Evolutionary conservation across 495 filamentous ascomycete species (phyloP).

Genomic region (Penicillium paxilli): DNA sequence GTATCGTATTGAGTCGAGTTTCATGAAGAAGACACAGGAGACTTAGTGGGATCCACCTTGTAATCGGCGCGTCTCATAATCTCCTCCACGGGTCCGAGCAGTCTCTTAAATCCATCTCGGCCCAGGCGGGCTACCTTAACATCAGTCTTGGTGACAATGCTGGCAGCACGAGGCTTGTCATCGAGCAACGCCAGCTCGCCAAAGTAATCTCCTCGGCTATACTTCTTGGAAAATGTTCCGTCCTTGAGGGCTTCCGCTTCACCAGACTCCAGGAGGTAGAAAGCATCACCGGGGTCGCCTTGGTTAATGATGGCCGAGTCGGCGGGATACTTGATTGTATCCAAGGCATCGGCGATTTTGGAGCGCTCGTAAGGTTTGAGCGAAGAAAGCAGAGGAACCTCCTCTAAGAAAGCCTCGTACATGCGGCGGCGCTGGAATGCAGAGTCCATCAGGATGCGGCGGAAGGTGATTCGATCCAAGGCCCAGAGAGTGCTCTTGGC

Average conservation of each 20-base stretch:
- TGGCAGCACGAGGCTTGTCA: slow-evolving; percentile 91
- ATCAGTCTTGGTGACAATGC: slow-evolving; percentile 70
- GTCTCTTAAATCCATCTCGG: slow-evolving; percentile 90
- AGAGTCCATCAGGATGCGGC: slow-evolving; percentile 96
- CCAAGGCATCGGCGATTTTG: slow-evolving; percentile 95
- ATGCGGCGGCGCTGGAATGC: slow-evolving; percentile 93
- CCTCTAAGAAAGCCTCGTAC: slow-evolving; percentile 97
- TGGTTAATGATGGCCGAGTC: slow-evolving; percentile 83
- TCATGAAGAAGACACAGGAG: slow-evolving; percentile 25
- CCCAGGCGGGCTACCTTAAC: slow-evolving; percentile 94
- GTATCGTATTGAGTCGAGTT: slow-evolving; percentile 24
- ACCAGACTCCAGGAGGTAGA: slow-evolving; percentile 88
- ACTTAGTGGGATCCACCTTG: slow-evolving; percentile 31
- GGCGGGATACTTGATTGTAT: slow-evolving; percentile 82
- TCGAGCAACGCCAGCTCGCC: slow-evolving; percentile 92
- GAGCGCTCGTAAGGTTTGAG: slow-evolving; percentile 89
- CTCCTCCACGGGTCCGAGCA: slow-evolving; percentile 88
- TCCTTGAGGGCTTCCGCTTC: slow-evolving; percentile 83
- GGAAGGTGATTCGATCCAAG: slow-evolving; percentile 93
- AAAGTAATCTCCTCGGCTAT: slow-evolving; percentile 93
- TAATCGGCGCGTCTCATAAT: slow-evolving; percentile 88
- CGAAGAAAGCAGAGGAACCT: slow-evolving; percentile 82
- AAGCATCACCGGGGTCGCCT: slow-evolving; percentile 88
- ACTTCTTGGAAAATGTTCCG: slow-evolving; percentile 68
- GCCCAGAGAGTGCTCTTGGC: slow-evolving; percentile 84